These are phyloP conservation scores for Cadophora sp. DNA, from an alignment of 2,329 filamentous ascomycete species.

Conservation along the genomic window DNA sequence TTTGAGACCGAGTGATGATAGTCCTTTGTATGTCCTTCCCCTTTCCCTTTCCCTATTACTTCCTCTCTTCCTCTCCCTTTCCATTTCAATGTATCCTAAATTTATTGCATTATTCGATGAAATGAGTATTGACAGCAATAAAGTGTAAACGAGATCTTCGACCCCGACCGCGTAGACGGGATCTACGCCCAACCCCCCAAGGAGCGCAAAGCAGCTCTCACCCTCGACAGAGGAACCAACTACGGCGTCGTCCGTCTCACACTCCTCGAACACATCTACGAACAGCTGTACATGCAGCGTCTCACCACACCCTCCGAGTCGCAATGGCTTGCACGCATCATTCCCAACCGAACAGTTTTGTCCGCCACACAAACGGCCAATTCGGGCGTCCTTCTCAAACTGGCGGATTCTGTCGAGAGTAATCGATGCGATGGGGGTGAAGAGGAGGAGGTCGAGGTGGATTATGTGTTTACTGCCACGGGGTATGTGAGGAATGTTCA, in stretches of 20 bases:
- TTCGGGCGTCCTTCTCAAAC: conserved; percentile 37
- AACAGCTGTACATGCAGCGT: conserved; percentile 85
- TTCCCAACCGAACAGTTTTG: conserved; percentile 69
- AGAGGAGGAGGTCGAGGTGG: conserved; percentile 63
- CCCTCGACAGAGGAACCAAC: conserved; percentile 83
- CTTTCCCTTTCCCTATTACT: not conserved
- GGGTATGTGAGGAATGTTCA: conserved; percentile 84
- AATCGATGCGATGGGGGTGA: conserved; percentile 42
- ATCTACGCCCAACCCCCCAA: conserved; percentile 72
- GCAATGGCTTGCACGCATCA: conserved; percentile 83
- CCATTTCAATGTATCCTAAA: no score
- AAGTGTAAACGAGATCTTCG: conserved; percentile 95
- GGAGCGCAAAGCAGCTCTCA: conserved; percentile 64
- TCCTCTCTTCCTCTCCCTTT: conserved; percentile 41
- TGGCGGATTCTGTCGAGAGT: conserved; percentile 39
- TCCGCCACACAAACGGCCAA: conserved; percentile 28
- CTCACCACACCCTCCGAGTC: conserved; percentile 71
- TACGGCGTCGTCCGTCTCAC: conserved; percentile 94
- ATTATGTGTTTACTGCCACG: conserved; percentile 85
- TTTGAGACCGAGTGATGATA: conserved; percentile 90
- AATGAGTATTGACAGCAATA: not conserved
- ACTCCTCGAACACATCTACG: conserved; percentile 87
- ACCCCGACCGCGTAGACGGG: conserved; percentile 81
- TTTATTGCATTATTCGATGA: not conserved
- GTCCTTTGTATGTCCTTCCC: conserved; percentile 76